Percentiles rank a stretch among this genome's conserved stretches.
Conservation (phyloP, 2,329 filamentous ascomycete species). For the Xylaria sp. region DNA sequence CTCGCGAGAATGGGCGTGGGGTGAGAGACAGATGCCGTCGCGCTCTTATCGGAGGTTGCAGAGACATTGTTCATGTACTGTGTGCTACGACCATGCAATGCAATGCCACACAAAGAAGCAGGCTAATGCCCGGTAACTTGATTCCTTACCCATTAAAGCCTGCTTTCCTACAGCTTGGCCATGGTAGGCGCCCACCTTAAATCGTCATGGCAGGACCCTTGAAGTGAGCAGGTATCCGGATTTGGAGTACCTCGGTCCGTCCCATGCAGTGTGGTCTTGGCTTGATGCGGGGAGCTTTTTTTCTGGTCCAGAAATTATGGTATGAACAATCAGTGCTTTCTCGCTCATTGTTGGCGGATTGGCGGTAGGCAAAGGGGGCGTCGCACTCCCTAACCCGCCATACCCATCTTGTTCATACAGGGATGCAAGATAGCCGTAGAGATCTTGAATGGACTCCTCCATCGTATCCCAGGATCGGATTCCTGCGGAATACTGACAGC, state of each 20-base stretch:
- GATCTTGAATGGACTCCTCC: not conserved
- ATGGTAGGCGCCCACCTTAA: not conserved
- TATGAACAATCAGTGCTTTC: not conserved
- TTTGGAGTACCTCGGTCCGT: constrained; percentile 12
- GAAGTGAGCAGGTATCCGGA: not conserved
- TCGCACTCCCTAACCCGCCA: not conserved
- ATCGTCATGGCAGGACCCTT: not conserved
- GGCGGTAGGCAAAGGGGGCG: not conserved
- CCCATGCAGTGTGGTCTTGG: not conserved
- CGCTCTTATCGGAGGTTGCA: not conserved
- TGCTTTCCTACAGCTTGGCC: not conserved
- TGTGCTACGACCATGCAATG: not conserved
- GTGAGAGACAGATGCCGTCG: constrained; percentile 8
- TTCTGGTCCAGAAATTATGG: not conserved
- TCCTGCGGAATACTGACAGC: constrained; percentile 10
- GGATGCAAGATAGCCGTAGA: not conserved
- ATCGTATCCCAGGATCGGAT: not conserved
- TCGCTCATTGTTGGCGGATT: not conserved
- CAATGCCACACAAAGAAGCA: not conserved
- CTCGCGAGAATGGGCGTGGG: not conserved
- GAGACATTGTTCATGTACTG: not conserved
- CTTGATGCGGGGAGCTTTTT: not conserved
- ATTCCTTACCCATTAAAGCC: not conserved
- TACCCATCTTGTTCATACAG: not conserved
- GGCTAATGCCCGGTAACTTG: constrained; percentile 1